Conservation (phyloP, 2,329 filamentous ascomycete species). For the Sarocladium oryzae region DNA sequence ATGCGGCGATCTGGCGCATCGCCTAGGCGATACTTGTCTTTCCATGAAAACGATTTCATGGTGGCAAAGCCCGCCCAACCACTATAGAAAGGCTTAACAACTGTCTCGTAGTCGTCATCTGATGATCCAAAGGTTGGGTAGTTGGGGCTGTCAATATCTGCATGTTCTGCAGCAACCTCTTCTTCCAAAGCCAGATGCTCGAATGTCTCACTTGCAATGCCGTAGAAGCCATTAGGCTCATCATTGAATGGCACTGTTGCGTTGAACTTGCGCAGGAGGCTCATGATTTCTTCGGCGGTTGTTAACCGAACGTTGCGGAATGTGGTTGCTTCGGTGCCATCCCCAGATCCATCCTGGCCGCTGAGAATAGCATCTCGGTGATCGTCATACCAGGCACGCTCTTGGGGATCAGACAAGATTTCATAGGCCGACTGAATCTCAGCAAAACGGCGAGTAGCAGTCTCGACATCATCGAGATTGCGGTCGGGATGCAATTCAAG, state of each 20-base stretch:
- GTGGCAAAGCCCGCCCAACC: slow-evolving; percentile 79
- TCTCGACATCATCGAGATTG: slow-evolving; percentile 80
- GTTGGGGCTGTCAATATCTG: slow-evolving; percentile 50
- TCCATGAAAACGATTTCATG: slow-evolving; percentile 82
- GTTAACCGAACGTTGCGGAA: slow-evolving; percentile 67
- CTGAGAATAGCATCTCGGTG: slow-evolving; percentile 80
- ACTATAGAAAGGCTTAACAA: slow-evolving; percentile 75
- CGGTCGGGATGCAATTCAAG: slow-evolving; percentile 92
- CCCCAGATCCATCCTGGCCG: slow-evolving; percentile 46
- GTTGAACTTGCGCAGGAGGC: slow-evolving; percentile 75
- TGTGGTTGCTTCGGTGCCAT: slow-evolving; percentile 49
- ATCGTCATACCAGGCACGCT: slow-evolving; percentile 95
- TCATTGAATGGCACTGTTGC: slow-evolving; percentile 74
- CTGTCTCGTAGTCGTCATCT: slow-evolving; percentile 66
- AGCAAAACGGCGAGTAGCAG: slow-evolving; percentile 78
- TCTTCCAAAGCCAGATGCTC: slow-evolving; percentile 77
- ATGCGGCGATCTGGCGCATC: slow-evolving; percentile 83
- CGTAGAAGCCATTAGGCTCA: slow-evolving; percentile 76
- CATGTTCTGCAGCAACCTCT: slow-evolving; percentile 64
- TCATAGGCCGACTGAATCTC: slow-evolving; percentile 92
- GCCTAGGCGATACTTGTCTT: slow-evolving; percentile 73
- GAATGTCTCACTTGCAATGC: slow-evolving; percentile 70
- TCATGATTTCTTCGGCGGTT: slow-evolving; percentile 71
- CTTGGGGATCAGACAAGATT: slow-evolving; percentile 90
- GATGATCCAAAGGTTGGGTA: slow-evolving; percentile 81